These are phyloP conservation scores for Ambispora gerdemannii DNA, from an alignment of 192 early-diverging fungal species.

Conservation along the genomic window DNA sequence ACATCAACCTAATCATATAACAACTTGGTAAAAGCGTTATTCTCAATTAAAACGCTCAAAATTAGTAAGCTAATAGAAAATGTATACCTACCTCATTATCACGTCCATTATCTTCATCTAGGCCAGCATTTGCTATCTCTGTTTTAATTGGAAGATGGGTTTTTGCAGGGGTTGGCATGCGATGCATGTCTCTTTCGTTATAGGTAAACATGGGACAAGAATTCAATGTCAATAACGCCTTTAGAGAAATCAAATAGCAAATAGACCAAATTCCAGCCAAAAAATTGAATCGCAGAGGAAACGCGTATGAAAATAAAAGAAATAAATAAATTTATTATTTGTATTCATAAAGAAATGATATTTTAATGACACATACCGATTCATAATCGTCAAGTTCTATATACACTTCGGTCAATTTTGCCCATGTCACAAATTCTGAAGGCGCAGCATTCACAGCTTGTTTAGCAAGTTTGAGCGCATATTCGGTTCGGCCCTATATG, in stretches of 20 bases:
- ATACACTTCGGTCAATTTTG: constrained; percentile 91
- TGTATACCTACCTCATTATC: constrained; percentile 47
- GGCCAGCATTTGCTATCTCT: constrained; percentile 61
- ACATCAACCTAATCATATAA: constrained; percentile 44
- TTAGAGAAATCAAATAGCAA: constrained; percentile 20
- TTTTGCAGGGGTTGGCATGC: constrained; percentile 86
- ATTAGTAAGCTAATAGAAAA: neutral
- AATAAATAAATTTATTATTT: neutral
- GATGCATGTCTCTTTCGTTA: constrained; percentile 79
- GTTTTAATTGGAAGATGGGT: constrained; percentile 86
- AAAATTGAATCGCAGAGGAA: neutral
- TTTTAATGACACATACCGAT: constrained; percentile 51
- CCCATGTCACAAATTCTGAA: constrained; percentile 94
- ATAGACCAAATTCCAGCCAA: neutral
- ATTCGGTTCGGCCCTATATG: constrained; percentile 64
- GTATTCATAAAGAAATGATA: neutral
- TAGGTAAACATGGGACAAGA: constrained; percentile 99
- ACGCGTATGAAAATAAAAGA: no score
- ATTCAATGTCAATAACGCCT: constrained; percentile 93
- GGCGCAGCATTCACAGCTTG: constrained; percentile 93
- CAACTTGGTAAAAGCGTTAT: neutral
- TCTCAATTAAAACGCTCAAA: no score
- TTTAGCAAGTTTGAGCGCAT: constrained; percentile 84
- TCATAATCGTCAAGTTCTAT: constrained; percentile 83
- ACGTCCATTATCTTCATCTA: constrained; percentile 58